phyloP scores from a whole-genome alignment of 2,329 filamentous ascomycete genomes.

The Sarocladium oryzae region DNA sequence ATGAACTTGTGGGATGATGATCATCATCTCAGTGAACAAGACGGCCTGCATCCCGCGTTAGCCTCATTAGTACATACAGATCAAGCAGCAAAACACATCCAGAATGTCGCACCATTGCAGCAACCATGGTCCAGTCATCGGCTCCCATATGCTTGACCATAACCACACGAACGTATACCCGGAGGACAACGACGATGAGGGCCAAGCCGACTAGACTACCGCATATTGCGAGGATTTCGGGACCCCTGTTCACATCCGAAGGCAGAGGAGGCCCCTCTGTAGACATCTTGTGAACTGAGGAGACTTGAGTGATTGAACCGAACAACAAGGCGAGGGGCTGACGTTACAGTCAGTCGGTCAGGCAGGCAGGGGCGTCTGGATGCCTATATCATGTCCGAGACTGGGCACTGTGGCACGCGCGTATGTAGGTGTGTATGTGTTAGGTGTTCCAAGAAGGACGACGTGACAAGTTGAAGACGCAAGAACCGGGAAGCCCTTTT shows the following conservation, averaged over 20 bases:
- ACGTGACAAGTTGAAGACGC: neutral
- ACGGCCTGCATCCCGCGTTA: neutral
- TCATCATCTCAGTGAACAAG: conserved; percentile 4
- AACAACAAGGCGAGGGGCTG: too few species aligned
- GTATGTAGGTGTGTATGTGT: too few species aligned
- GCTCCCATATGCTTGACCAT: conserved; percentile 18
- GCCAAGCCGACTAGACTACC: conserved; percentile 19
- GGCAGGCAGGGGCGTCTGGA: too few species aligned
- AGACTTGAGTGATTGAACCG: neutral
- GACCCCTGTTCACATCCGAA: conserved; percentile 22
- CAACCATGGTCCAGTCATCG: conserved; percentile 23
- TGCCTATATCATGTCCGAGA: too few species aligned
- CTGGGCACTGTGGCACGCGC: too few species aligned
- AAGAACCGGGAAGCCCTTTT: neutral
- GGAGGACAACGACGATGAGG: conserved; percentile 17
- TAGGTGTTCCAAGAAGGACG: too few species aligned
- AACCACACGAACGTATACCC: conserved; percentile 21
- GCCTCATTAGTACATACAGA: neutral
- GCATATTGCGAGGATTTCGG: conserved; percentile 23
- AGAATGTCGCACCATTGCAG: conserved; percentile 22
- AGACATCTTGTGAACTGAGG: neutral
- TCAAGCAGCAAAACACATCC: too few species aligned
- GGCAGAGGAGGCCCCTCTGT: conserved; percentile 10
- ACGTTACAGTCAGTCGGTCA: too few species aligned
- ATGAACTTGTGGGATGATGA: conserved; percentile 28